Evolutionary conservation across 2,329 filamentous ascomycete genomes (phyloP).

Genomic region (Fusarium tanahbumbuense): DNA sequence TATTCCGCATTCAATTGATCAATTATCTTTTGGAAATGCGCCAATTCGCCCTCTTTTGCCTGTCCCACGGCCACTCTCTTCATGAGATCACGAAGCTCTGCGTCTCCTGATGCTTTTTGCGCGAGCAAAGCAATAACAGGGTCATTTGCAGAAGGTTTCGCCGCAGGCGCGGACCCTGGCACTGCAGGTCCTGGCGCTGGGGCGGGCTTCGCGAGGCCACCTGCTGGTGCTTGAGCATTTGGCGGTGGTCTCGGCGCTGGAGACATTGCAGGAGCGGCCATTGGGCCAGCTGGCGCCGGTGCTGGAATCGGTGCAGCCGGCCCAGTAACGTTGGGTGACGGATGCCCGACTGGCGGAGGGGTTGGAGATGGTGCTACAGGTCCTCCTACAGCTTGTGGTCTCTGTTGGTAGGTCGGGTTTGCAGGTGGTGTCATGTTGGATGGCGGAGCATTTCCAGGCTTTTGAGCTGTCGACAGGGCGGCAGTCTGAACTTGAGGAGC

Average conservation of each 20-base stretch:
- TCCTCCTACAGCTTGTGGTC: slow-evolving; percentile 26
- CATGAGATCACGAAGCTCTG: slow-evolving; percentile 81
- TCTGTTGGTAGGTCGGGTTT: slow-evolving; percentile 37
- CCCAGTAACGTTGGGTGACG: slow-evolving; percentile 37
- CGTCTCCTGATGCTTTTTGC: slow-evolving; percentile 78
- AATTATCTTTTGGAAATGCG: slow-evolving; percentile 83
- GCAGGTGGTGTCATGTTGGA: slow-evolving; percentile 27
- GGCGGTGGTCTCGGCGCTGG: slow-evolving; percentile 41
- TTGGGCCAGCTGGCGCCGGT: slow-evolving; percentile 41
- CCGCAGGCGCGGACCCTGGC: slow-evolving; percentile 21
- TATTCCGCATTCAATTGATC: slow-evolving; percentile 77
- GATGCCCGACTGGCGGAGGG: slow-evolving; percentile 38
- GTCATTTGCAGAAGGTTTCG: slow-evolving; percentile 61
- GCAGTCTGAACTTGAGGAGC: slow-evolving; percentile 25
- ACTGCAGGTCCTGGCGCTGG: slow-evolving; percentile 25
- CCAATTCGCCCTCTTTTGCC: slow-evolving; percentile 76
- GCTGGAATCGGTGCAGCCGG: slow-evolving; percentile 35
- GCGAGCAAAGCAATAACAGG: slow-evolving; percentile 85
- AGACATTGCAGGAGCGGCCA: slow-evolving; percentile 41
- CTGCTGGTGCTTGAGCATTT: slow-evolving; percentile 30
- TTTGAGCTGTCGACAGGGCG: slow-evolving; percentile 25
- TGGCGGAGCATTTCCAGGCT: slow-evolving; percentile 29
- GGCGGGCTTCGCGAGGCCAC: slow-evolving; percentile 32
- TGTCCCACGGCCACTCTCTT: slow-evolving; percentile 82
- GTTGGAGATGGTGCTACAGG: slow-evolving; percentile 38